Percentiles rank a stretch among this genome's conserved stretches.
Evolutionary conservation across 768 basidiomycete species (phyloP).

Genomic region (Trametes cinnabarina): DNA sequence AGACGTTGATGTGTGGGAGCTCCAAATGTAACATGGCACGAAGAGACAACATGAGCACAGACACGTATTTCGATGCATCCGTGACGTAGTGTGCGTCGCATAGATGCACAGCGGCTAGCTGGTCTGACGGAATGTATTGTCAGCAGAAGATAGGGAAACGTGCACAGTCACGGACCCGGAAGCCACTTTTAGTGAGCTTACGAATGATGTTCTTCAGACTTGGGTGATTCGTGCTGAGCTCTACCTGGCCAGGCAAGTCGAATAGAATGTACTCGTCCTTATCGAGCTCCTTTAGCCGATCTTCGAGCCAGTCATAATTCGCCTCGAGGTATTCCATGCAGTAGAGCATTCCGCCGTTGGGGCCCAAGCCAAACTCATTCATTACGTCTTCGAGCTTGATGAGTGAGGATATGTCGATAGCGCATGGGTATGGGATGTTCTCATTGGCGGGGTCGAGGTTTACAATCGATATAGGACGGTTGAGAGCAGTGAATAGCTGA

Average conservation of each 20-base stretch:
- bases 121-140: conserved; percentile 32
- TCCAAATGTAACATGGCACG: conserved; percentile 98
- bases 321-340: conserved; percentile 95
- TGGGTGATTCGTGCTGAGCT: conserved; percentile 93
- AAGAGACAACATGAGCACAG: conserved; percentile 85
- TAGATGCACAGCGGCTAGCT: conserved; percentile 89
- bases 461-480: conserved; percentile 83
- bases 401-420: conserved; percentile 78
- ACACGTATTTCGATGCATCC: conserved; percentile 92
- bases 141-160: neutral
- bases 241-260: conserved; percentile 96
- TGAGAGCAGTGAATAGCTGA: conserved; percentile 84
- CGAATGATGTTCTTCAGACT: conserved; percentile 80
- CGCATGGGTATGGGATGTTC: conserved; percentile 86
- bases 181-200: conserved; percentile 68
- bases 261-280: conserved; percentile 86
- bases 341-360: conserved; percentile 95
- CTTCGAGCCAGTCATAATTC: conserved; percentile 90
- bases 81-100: conserved; percentile 98
- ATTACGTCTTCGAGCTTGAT: conserved; percentile 88
- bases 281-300: conserved; percentile 59
- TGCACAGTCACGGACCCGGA: conserved; percentile 63
- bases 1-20: conserved; percentile 95
- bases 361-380: conserved; percentile 80
- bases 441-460: conserved; percentile 97